Base-by-base conservation (phyloP, 495 filamentous ascomycete species). In the Annulohypoxylon stygium region DNA sequence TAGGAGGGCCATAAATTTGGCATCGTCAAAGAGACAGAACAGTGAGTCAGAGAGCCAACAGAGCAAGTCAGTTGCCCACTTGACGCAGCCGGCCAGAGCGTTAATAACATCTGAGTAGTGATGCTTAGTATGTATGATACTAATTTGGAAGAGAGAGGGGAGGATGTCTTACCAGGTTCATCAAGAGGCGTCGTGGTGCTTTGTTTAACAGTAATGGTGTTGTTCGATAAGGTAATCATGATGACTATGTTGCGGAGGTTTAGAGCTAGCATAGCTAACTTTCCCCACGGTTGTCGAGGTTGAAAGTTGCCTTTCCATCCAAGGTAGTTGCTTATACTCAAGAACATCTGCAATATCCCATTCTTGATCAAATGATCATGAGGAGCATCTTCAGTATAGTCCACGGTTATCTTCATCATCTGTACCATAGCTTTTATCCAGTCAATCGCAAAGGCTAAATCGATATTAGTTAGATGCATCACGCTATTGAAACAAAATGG, bases 341-440 rank as follows among this genome's bases (percentile, higher is more conserved):
- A 84, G 79, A 88, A 91, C 65, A 90, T 83, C 69, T 92, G 90
- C 45, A 95, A 86, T 41, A 86, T 86, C 4, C 84, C 82, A 73
- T 91, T 92, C 67, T 88, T 84, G 61, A 93, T 88, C n/a, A 93
- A 85, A 62, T 89, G 87, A 60, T 93, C 89, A 68, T 92, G 88
- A 59, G 91, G 89, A 8, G 82, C 68, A 20, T 92, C 93, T 57
- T 91, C 85, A 1, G 86, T 88, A 71, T 87, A 95, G 81, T 94
- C 92, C 59, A 91, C 88, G 65, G 86, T 86, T 41, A 93, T 83
- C 61, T 87, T 88, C 68, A 95, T 81, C 36, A 90, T 87, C 47
- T 87, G 86, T 60, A 91, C 90, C 14, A 93, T 82, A 65, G 93
- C 90, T 58, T 82, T 87, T 23, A 92, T 75, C 85, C 84, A 88